Percentiles rank a stretch among this genome's conserved stretches.
Conservation (phyloP, 1,284 basidiomycete genomes). For the Peniophora sp. region DNA sequence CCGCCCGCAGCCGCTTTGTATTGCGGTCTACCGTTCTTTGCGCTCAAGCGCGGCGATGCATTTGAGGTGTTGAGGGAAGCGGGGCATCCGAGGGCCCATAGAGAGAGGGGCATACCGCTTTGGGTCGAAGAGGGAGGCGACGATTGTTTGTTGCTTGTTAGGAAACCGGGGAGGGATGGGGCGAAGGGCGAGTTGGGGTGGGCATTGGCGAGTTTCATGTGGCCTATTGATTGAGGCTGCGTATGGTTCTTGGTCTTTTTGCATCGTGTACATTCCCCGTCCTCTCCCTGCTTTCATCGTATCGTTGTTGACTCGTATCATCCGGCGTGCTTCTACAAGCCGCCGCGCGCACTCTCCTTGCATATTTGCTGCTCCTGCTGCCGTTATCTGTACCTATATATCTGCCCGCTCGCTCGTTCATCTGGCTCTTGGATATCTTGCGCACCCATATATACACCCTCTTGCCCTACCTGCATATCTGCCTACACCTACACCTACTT, state of each 20-base stretch:
- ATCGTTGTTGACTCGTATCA: too few relatives aligned
- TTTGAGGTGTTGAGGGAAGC: constrained; percentile 66
- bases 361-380: background rate
- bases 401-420: too few relatives aligned
- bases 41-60: constrained; percentile 47
- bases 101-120: constrained; percentile 49
- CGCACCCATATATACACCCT: background rate
- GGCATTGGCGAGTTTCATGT: constrained; percentile 72
- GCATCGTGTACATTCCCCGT: background rate
- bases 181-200: constrained; percentile 52
- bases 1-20: constrained; percentile 60
- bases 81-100: constrained; percentile 65
- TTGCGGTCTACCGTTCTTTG: constrained; percentile 66
- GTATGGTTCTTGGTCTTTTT: background rate
- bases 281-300: background rate
- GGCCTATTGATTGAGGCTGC: constrained; percentile 37
- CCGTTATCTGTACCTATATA: too few relatives aligned
- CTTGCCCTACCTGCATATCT: too few relatives aligned
- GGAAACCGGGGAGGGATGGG: constrained; percentile 28
- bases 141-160: constrained; percentile 62
- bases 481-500: too few relatives aligned
- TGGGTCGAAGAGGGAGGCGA: constrained; percentile 68
- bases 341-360: background rate
- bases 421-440: background rate
- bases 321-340: too few relatives aligned